Conservation (phyloP, 805 yeast species). For the Kazachstania martiniae region DNA sequence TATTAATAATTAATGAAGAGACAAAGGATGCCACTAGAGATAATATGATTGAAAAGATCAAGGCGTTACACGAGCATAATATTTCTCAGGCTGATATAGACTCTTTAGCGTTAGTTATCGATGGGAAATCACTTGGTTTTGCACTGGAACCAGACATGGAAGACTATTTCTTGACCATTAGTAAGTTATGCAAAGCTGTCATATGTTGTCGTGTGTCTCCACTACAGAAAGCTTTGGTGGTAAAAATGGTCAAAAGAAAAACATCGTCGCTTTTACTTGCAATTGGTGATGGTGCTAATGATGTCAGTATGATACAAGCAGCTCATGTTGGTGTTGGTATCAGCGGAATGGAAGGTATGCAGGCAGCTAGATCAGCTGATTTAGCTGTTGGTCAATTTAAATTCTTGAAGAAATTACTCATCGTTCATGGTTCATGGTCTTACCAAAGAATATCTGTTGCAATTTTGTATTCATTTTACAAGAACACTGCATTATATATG, state of each 20-base stretch:
- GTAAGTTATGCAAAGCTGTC: conserved; percentile 85
- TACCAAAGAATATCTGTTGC: conserved; percentile 91
- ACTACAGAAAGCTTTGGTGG: conserved; percentile 90
- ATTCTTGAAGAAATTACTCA: conserved; percentile 65
- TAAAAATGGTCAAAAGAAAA: conserved; percentile 81
- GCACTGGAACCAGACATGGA: conserved; percentile 80
- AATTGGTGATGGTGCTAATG: conserved; percentile 98
- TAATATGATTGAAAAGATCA: conserved; percentile 64
- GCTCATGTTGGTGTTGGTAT: conserved; percentile 99
- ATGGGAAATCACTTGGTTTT: conserved; percentile 80
- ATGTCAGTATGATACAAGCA: conserved; percentile 98
- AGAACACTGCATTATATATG: conserved; percentile 91
- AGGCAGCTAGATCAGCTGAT: conserved; percentile 97
- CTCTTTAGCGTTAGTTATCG: conserved; percentile 81
- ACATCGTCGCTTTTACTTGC: conserved; percentile 68
- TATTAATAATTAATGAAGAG: conserved; percentile 81
- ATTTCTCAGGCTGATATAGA: conserved; percentile 58
- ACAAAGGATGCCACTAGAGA: conserved; percentile 62
- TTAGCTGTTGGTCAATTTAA: conserved; percentile 93
- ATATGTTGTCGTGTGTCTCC: conserved; percentile 98
- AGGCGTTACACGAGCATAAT: conserved; percentile 59
- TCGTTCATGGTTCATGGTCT: conserved; percentile 97
- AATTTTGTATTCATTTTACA: conserved; percentile 88
- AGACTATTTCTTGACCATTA: conserved; percentile 66
- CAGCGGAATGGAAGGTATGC: conserved; percentile 99